These are phyloP conservation scores for Globisporangium irregulare DNA, from an alignment of 352 stramenopile genomes.

Conservation along the genomic window DNA sequence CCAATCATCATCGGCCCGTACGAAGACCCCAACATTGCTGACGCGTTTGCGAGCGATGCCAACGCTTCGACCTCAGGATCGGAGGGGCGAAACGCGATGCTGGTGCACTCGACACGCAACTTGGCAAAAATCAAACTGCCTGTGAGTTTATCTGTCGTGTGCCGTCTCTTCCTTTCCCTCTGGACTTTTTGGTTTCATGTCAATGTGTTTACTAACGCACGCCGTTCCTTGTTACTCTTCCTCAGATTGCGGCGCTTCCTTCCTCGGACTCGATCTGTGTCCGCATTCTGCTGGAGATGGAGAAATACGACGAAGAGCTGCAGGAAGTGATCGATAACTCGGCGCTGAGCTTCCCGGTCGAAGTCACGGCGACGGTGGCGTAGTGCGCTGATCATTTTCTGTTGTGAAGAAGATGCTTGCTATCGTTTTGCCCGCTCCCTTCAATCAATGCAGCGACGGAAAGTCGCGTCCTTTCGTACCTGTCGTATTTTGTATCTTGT, in stretches of 20 bases:
- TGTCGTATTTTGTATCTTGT: not conserved
- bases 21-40: slow-evolving; percentile 79
- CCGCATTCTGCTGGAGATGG: slow-evolving; percentile 55
- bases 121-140: slow-evolving; percentile 53
- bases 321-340: slow-evolving; percentile 60
- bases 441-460: slow-evolving; percentile 1
- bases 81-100: slow-evolving; percentile 41
- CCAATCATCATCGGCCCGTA: slow-evolving; percentile 73
- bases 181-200: not conserved
- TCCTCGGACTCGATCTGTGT: slow-evolving; percentile 25
- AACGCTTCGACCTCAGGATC: slow-evolving; percentile 15
- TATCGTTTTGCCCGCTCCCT: not conserved
- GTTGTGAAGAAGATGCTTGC: slow-evolving; percentile 3
- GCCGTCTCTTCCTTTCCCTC: not conserved
- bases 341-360: slow-evolving; percentile 41
- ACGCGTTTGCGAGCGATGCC: slow-evolving; percentile 53
- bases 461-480: slow-evolving; percentile 8
- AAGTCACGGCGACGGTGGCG: slow-evolving; percentile 29
- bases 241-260: slow-evolving; percentile 19
- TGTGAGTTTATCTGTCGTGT: slow-evolving; percentile 17
- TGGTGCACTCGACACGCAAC: slow-evolving; percentile 49
- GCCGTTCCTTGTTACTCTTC: not conserved
- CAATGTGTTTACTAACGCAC: not conserved
- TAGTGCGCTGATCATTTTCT: not conserved
- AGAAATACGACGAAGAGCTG: slow-evolving; percentile 61